Base-by-base conservation (phyloP, 352 stramenopile species). In the Phytophthora ohioensis region DNA sequence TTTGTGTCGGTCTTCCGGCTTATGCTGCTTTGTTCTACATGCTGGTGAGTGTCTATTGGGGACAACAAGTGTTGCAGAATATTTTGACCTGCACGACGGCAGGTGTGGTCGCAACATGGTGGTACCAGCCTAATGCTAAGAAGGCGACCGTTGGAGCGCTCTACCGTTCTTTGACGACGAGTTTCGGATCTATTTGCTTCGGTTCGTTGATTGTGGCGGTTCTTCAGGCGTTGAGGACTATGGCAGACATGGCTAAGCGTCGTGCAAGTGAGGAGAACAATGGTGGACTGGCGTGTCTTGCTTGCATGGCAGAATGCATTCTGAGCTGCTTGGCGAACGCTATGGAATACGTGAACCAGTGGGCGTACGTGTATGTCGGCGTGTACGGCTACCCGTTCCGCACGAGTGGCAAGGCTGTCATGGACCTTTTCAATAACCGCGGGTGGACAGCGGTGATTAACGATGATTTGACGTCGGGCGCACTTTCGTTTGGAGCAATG, bases 261-360 rank as follows among this genome's bases (percentile, higher is more conserved):
- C 87, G 92, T 59, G 89, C 87, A 2, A 71, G 56, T 8, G 83
- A 95, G 38, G 84, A 96, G 17, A 87, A 95, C 49, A 95, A 94
- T 60, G 73, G 73, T 6, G 84, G 71, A 61, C 76, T 95, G 3
- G 87, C 87, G 7, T 96, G 91, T 62, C 75, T 98, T 7, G 84
- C 83, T 17, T 98, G 92, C 62, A 81, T 98, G 59, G 90, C 90
- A 4, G 82, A 94, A 51, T 98, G 92, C 71, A 85, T 97, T 27
- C 61, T 98, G 17, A 82, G 81, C 79, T 97, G 88, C 59, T 79
- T 98, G 51, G 87, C 94, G 54, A 76, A 68, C 48, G 77, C 97
- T 57, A 91, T 97, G 73, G 87, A 97, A 75, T 97, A 97, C 65
- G 87, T 98, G 54, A 98, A 98, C 74, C 77, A 91, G 61, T 96